Evolutionary conservation across 495 filamentous ascomycete species (phyloP).

Genomic region (Neurospora sp.): DNA sequence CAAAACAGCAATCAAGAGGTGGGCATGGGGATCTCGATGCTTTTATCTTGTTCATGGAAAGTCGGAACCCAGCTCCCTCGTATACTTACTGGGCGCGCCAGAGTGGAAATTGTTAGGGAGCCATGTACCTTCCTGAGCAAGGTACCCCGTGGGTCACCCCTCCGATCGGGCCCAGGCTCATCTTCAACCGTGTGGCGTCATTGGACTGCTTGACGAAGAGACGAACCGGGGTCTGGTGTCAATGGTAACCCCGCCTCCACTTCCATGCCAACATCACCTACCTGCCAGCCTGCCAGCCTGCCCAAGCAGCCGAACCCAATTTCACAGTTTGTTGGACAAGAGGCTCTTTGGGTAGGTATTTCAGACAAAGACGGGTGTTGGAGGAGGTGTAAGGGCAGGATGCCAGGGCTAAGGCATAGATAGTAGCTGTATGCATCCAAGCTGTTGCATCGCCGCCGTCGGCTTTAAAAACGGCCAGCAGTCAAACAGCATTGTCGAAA

Average conservation of each 20-base stretch:
- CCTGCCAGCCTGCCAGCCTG: not conserved
- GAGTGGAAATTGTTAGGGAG: slow-evolving; percentile 18
- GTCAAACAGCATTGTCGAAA: not conserved
- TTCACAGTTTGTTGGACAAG: no score
- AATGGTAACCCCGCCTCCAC: not conserved
- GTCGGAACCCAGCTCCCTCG: not conserved
- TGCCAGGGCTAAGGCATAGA: not conserved
- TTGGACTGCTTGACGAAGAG: not conserved
- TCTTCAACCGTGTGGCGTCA: not conserved
- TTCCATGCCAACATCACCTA: not conserved
- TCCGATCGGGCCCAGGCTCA: not conserved
- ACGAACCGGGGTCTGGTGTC: not conserved
- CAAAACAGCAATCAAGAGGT: not conserved
- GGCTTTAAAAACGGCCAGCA: not conserved
- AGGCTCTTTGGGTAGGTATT: not conserved
- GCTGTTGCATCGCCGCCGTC: not conserved
- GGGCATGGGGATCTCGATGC: slow-evolving; percentile 11
- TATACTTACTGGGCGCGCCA: not conserved
- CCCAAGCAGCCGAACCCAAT: not conserved
- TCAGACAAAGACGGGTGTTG: not conserved
- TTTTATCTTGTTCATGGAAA: slow-evolving; percentile 12
- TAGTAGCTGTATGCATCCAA: not conserved
- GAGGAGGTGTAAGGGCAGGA: not conserved
- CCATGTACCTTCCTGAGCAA: slow-evolving; percentile 11
- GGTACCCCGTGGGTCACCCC: not conserved